Percentiles rank a stretch among this genome's conserved stretches.
Conservation (phyloP, 352 stramenopile species). For the Phytophthora ohioensis region DNA sequence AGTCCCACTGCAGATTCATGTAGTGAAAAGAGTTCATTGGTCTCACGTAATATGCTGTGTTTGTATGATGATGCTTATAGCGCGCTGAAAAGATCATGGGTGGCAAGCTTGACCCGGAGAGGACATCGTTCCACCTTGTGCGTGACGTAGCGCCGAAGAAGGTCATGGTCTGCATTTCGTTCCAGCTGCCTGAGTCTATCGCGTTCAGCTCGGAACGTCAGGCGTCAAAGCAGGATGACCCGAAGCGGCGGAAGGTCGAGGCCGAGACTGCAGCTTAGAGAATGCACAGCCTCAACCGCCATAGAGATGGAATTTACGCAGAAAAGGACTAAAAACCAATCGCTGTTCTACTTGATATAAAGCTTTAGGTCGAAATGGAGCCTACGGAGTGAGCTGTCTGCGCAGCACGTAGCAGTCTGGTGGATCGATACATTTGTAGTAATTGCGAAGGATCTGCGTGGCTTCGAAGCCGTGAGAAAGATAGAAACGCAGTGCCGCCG, state of each 20-base stretch:
- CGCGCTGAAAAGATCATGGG: slow-evolving; percentile 73
- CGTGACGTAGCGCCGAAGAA: slow-evolving; percentile 97
- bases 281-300: neutral
- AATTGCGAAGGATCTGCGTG: slow-evolving; percentile 92
- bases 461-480: slow-evolving; percentile 86
- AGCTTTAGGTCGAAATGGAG: neutral
- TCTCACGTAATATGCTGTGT: slow-evolving; percentile 14
- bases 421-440: slow-evolving; percentile 95
- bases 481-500: slow-evolving; percentile 94
- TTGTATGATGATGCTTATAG: slow-evolving; percentile 39
- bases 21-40: neutral
- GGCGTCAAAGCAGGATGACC: slow-evolving; percentile 44
- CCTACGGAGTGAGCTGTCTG: slow-evolving; percentile 55
- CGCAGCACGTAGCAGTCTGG: slow-evolving; percentile 94
- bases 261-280: slow-evolving; percentile 3
- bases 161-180: slow-evolving; percentile 98
- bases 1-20: neutral
- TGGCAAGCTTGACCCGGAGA: slow-evolving; percentile 60
- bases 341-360: neutral
- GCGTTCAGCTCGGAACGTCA: slow-evolving; percentile 67
- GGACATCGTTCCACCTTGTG: slow-evolving; percentile 87
- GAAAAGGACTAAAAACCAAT: slow-evolving; percentile 13
- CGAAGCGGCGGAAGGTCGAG: slow-evolving; percentile 62
- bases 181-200: slow-evolving; percentile 87
- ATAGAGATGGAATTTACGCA: slow-evolving; percentile 14